A percentile compares a stretch with the other conserved stretches of the same genome.
Evolutionary conservation across 176 grass and related monocot species (phyloP).

Genomic region (Zoysia pacifica): DNA sequence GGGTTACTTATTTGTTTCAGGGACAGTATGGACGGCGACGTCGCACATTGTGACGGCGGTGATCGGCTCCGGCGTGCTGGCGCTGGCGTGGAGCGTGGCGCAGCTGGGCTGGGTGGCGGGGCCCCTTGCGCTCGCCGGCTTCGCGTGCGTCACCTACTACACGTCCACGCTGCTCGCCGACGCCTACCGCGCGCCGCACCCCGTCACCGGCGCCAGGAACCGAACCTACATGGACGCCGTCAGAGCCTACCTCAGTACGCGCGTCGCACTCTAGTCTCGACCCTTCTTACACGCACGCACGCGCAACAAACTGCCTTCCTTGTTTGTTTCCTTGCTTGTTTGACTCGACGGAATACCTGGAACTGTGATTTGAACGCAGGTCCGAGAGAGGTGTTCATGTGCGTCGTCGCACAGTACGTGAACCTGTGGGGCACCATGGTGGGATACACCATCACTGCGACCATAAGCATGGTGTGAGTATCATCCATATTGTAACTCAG

Average conservation of each 20-base stretch:
- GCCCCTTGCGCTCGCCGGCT: slow-evolving; percentile 62
- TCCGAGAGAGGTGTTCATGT: slow-evolving; percentile 76
- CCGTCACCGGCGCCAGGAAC: slow-evolving; percentile 72
- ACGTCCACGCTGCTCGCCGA: slow-evolving; percentile 82
- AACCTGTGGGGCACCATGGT: slow-evolving; percentile 92
- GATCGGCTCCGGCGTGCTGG: slow-evolving; percentile 96
- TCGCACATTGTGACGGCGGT: slow-evolving; percentile 93
- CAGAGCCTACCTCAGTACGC: slow-evolving; percentile 77
- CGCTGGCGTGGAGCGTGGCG: slow-evolving; percentile 89
- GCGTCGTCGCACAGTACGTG: slow-evolving; percentile 74
- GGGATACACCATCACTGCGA: slow-evolving; percentile 79
- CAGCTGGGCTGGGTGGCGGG: slow-evolving; percentile 88
- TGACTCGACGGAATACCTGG: background rate
- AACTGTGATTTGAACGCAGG: slow-evolving; percentile 31
- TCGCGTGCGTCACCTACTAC: slow-evolving; percentile 87
- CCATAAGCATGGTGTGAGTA: slow-evolving; percentile 87
- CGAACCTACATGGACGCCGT: slow-evolving; percentile 78
- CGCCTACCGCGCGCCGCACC: slow-evolving; percentile 75
- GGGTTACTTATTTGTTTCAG: slow-evolving; percentile 17
- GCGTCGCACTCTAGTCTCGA: background rate
- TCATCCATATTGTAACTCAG: no score
- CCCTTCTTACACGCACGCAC: background rate
- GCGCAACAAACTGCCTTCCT: background rate
- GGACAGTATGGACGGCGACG: slow-evolving; percentile 78
- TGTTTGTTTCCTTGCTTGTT: background rate